Evolutionary conservation across 225 moss, liverwort and hornwort genomes (phyloP).

Genomic region (Physcomitrium patens): DNA sequence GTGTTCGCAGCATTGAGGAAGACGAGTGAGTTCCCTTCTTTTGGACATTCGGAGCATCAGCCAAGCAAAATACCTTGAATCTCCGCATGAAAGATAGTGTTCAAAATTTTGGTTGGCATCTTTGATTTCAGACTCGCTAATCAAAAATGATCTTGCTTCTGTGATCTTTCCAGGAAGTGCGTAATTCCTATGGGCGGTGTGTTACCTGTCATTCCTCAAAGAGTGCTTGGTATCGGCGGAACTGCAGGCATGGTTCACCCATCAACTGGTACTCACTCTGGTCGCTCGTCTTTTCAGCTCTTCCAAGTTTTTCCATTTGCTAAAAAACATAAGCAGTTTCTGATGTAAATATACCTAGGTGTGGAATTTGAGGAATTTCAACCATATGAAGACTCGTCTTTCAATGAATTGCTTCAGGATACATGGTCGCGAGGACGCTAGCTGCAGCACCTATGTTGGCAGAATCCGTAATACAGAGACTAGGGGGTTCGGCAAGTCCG

Average conservation of each 20-base stretch:
- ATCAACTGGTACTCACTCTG: constrained; percentile 74
- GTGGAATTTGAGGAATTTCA: background rate
- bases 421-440: constrained; percentile 71
- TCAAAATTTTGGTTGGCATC: background rate
- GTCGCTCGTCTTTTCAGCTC: background rate
- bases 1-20: constrained; percentile 96
- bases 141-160: background rate
- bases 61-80: background rate
- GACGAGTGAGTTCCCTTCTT: constrained; percentile 72
- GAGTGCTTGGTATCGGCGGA: constrained; percentile 97
- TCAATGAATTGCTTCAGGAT: constrained; percentile 34
- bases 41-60: background rate
- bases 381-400: background rate
- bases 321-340: background rate
- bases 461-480: constrained; percentile 66
- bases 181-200: constrained; percentile 99
- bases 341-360: background rate
- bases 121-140: constrained; percentile 7
- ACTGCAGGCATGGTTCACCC: constrained; percentile 99
- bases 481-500: constrained; percentile 60
- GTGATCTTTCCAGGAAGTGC: constrained; percentile 62
- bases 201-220: constrained; percentile 90
- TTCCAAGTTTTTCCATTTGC: background rate
- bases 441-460: constrained; percentile 59
- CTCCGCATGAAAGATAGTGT: background rate